A percentile compares a stretch with the other conserved stretches of the same genome.
phyloP scores from a whole-genome alignment of 129 eudicot genomes.

The Solidago caesia region DNA sequence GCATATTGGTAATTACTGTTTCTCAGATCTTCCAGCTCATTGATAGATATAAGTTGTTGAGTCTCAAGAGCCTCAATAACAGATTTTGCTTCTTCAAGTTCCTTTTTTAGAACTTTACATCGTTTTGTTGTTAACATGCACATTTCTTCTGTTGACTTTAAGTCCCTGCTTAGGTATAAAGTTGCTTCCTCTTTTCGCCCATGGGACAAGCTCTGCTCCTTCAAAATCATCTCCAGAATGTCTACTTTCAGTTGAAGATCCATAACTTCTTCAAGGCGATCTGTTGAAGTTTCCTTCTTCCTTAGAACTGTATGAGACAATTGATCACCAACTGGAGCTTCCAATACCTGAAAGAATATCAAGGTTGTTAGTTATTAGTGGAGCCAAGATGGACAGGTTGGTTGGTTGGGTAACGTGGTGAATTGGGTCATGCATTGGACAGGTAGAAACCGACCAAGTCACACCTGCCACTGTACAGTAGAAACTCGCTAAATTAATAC shows the following conservation, averaged over 20 bases:
- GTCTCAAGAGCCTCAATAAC: constrained; percentile 81
- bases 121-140: constrained; percentile 37
- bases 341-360: constrained; percentile 47
- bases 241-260: constrained; percentile 77
- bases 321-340: constrained; percentile 39
- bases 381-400: neutral
- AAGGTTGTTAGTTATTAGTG: neutral
- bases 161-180: constrained; percentile 22
- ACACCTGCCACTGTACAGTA: too few relatives aligned
- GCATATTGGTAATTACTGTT: constrained; percentile 36
- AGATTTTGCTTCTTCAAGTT: constrained; percentile 59
- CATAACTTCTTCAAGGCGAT: constrained; percentile 49
- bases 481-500: too few relatives aligned
- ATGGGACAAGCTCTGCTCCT: constrained; percentile 60
- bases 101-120: constrained; percentile 49
- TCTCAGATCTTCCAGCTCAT: constrained; percentile 77
- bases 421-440: too few relatives aligned
- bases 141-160: constrained; percentile 48
- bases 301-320: constrained; percentile 23
- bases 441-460: too few relatives aligned
- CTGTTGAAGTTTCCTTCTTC: constrained; percentile 33
- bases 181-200: constrained; percentile 39
- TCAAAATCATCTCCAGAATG: constrained; percentile 62
- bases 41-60: constrained; percentile 61
- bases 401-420: too few relatives aligned